These are phyloP conservation scores for Arthrobotrys sinensis DNA, from an alignment of 2,329 filamentous ascomycete species.

Conservation along the genomic window DNA sequence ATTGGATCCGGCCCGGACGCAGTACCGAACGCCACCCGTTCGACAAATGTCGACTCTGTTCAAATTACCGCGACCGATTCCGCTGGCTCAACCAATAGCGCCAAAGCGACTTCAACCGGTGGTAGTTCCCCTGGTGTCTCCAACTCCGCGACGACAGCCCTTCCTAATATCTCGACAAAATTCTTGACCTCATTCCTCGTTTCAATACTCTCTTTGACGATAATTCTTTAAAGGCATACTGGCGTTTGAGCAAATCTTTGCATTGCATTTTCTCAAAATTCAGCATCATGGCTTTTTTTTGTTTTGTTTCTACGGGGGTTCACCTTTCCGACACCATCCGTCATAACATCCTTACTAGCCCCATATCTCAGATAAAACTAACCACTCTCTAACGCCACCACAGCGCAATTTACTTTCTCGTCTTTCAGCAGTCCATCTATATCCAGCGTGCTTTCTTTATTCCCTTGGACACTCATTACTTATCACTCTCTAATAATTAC, in stretches of 20 bases:
- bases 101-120: constrained; percentile 35
- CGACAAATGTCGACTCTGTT: constrained; percentile 69
- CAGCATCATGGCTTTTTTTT: constrained; percentile 16
- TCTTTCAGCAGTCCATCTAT: constrained; percentile 21
- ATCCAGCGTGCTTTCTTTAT: constrained; percentile 3
- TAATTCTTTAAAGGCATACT: constrained; percentile 48
- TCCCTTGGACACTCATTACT: constrained; percentile 3
- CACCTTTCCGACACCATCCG: constrained; percentile 9
- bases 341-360: neutral
- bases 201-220: constrained; percentile 43
- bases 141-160: constrained; percentile 8
- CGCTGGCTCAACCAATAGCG: constrained; percentile 7
- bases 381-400: neutral
- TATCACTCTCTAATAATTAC: constrained; percentile 17
- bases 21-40: constrained; percentile 73
- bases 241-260: constrained; percentile 52
- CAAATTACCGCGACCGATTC: constrained; percentile 55
- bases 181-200: constrained; percentile 33
- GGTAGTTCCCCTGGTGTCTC: constrained; percentile 36
- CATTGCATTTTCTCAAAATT: constrained; percentile 32
- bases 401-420: neutral
- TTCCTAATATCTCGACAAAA: constrained; percentile 4
- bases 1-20: constrained; percentile 71
- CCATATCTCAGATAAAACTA: neutral
- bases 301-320: neutral